These are phyloP conservation scores for Pythium brassicae DNA, from an alignment of 352 stramenopile species.

Conservation along the genomic window DNA sequence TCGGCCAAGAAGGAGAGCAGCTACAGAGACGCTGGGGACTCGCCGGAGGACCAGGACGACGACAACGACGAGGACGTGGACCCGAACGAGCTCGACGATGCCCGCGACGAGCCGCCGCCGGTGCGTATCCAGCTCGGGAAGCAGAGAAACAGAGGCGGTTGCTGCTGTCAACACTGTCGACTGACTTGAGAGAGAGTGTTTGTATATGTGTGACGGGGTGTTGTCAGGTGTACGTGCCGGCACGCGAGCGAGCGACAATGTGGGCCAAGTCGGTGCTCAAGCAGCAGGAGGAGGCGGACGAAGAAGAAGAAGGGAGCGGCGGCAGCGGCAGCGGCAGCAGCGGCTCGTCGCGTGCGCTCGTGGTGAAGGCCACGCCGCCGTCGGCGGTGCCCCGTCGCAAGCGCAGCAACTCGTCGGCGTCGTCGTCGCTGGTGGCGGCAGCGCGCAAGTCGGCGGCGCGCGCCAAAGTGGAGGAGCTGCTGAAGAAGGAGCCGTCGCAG, in stretches of 20 bases:
- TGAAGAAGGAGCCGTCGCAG: constrained; percentile 71
- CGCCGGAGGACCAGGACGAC: constrained; percentile 32
- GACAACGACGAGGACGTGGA: constrained; percentile 35
- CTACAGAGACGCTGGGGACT: constrained; percentile 31
- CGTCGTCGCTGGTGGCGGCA: constrained; percentile 39
- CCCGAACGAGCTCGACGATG: constrained; percentile 32
- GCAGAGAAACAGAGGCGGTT: background rate
- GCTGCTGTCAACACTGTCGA: background rate
- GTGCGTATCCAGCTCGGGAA: background rate
- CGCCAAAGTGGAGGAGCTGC: constrained; percentile 48
- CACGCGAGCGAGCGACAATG: constrained; percentile 63
- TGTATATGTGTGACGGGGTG: no score
- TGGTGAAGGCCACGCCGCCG: constrained; percentile 27
- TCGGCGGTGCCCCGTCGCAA: constrained; percentile 26
- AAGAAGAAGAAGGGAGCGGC: constrained; percentile 21
- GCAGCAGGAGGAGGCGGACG: constrained; percentile 32
- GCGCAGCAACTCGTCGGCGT: constrained; percentile 55
- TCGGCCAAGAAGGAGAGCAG: constrained; percentile 40
- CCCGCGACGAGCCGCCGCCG: background rate
- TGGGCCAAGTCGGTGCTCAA: constrained; percentile 66
- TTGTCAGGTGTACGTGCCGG: constrained; percentile 55
- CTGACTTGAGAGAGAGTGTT: no score
- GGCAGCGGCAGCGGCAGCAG: background rate
- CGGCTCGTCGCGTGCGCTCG: constrained; percentile 20
- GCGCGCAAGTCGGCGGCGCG: constrained; percentile 15